Base-by-base conservation (phyloP, 164 flowering plant genomes). In the Magnolia sinica region DNA sequence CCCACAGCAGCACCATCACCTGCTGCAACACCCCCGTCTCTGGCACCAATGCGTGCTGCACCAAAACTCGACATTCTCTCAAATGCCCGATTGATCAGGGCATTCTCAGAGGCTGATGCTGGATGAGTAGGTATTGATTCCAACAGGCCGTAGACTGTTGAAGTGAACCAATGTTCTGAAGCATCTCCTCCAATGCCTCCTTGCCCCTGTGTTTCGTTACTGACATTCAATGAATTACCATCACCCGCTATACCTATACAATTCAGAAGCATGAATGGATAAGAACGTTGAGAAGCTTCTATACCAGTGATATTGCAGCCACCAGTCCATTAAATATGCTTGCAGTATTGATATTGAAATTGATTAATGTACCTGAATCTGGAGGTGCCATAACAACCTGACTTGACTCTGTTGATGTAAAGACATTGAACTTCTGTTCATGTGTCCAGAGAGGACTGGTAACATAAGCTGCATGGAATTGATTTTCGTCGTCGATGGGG, bases 41-140 rank as follows among this genome's bases (percentile, higher is more conserved):
- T 81, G 20, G 80, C 72, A 82, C 80, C 84, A 23, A 87, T 29
- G 80, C 85, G 86, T 74, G 84, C 52, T 76, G 89, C 82, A 72
- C 95, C 85, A 50, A 96, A 94, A 87, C 99, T 92, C 45, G 98
- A 90, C 89, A 92, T 84, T 22, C 95, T 86, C 79, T 86, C 89
- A 45, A 92, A 86, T 10, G 97, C 91, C 51, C 83, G 84, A 76
- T 87, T 89, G 1, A 91, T 87, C 79, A 91, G 74, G 55, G 86
- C 85, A 71, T 76, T 86, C 80, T 96, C 99, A 0, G 97, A 79
- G 27, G 99, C 99, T 24, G 95, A 86, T 72, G 99, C 99, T 74
- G 98, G 97, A 76, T 85, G 84, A 22, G 95, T 82, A 1, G 99
- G 99, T 73, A 96, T 88, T 27, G 98, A 89, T 64, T 91, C 99